Evolutionary conservation across 2,329 filamentous ascomycete species (phyloP).

Genomic region (Hypoxylon sp.): DNA sequence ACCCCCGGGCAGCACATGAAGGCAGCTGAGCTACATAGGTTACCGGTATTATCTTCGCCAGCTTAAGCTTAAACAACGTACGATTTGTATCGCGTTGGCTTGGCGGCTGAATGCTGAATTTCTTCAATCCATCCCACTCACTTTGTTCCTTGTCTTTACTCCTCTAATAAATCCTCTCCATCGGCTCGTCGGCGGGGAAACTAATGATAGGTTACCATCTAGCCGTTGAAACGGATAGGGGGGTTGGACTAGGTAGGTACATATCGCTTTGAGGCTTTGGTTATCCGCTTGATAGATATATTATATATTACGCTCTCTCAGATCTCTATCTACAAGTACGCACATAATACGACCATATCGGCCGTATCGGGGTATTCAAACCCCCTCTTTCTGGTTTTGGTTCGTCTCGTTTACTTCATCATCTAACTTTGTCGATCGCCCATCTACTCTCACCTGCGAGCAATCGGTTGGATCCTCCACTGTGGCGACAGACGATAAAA

Average conservation of each 20-base stretch:
- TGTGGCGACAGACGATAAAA: constrained; percentile 25
- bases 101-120: constrained; percentile 24
- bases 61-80: not conserved
- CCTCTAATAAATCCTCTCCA: not conserved
- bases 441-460: constrained; percentile 2
- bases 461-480: constrained; percentile 20
- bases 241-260: not conserved
- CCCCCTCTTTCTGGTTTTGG: not conserved
- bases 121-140: constrained; percentile 2
- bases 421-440: not conserved
- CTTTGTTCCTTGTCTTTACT: not conserved
- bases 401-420: not conserved
- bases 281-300: constrained; percentile 5
- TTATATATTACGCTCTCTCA: constrained; percentile 5
- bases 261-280: not conserved
- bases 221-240: not conserved
- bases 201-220: constrained; percentile 1
- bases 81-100: constrained; percentile 5
- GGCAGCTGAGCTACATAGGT: no score
- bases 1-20: no score
- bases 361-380: constrained; percentile 2
- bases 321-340: constrained; percentile 8
- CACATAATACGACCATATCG: constrained; percentile 3
- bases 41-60: not conserved
- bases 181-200: not conserved